Evolutionary conservation across 2,329 filamentous ascomycete genomes (phyloP).

Genomic region (Colletotrichum lentis): DNA sequence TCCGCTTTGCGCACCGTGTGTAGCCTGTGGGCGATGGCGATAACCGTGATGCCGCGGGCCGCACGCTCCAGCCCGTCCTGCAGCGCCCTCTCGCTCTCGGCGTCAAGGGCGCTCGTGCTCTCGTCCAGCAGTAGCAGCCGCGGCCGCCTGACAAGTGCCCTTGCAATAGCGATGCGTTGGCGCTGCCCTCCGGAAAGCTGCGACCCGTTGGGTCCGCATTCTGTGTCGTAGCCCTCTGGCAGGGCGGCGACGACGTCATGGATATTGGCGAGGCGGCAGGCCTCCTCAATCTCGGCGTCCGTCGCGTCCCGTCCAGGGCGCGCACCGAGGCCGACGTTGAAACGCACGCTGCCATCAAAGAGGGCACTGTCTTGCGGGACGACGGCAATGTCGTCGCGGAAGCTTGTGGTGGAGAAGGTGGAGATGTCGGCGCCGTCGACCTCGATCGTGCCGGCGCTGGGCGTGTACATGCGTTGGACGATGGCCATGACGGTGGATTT

Average conservation of each 20-base stretch:
- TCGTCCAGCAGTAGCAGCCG: constrained; percentile 75
- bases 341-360: constrained; percentile 52
- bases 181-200: constrained; percentile 75
- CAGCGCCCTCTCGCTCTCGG: constrained; percentile 65
- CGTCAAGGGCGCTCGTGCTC: constrained; percentile 73
- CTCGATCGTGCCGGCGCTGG: constrained; percentile 51
- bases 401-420: constrained; percentile 48
- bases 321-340: constrained; percentile 53
- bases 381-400: constrained; percentile 51
- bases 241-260: constrained; percentile 65
- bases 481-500: constrained; percentile 72
- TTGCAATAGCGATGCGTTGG: constrained; percentile 73
- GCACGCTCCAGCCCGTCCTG: constrained; percentile 64
- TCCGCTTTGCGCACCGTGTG: constrained; percentile 55
- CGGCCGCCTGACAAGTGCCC: constrained; percentile 71
- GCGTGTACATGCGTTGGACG: constrained; percentile 60
- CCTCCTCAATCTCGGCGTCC: constrained; percentile 61
- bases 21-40: constrained; percentile 57
- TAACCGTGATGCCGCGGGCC: constrained; percentile 51
- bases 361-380: constrained; percentile 53
- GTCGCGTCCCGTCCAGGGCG: constrained; percentile 56
- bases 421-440: constrained; percentile 59
- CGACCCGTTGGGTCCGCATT: constrained; percentile 68
- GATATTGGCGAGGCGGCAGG: constrained; percentile 65
- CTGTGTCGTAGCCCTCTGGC: constrained; percentile 65